Evolutionary conservation across 768 basidiomycete species (phyloP), one percentile per base, ranked within the genome.

Genomic region (Serendipita sp.): DNA sequence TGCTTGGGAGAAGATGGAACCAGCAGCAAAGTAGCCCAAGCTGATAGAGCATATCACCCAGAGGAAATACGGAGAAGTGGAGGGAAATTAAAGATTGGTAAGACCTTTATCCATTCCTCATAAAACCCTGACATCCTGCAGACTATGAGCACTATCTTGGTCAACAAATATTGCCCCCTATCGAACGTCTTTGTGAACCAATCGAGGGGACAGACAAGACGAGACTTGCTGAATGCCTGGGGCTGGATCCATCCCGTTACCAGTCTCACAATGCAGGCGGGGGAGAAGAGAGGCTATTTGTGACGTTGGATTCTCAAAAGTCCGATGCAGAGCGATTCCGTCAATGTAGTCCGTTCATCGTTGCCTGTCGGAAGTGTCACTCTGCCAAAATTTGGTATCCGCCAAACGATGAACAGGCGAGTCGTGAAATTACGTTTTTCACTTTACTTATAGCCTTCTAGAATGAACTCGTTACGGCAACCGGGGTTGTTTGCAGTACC

Each of bases 181-280:
- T 98, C 64, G 90, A 96, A 70, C 86, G 96, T 68, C 75, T 99
- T 58, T 99, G 96, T 71, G 96, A 96, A 46, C 87, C 90, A 1
- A 98, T 99, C 50, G 91, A 96, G 69, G 95, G 94, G 4, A 97
- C 94, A 0, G 95, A 98, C 69, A 82, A 90, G 31, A 78, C 93
- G 4, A 81, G 94, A 40, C 76, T 99, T 23, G 96, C 96, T 0
- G 95, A 98, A 75, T 97, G 92, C 72, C 82, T 99, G 3, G 95
- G 86, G 15, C 74, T 83, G 64, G 81, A 83, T 71, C 80, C 87
- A n/a, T 72, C 73, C 15, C 79, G 81, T 23, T 87, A 81, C 68
- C 78, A 75, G 64, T 69, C 63, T 68, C 69, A 75, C 65, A 63
- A 74, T 2, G 71, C 74, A 0, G 74, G 73, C 8, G 77, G 76